Evolutionary conservation across 495 filamentous ascomycete species (phyloP).

Genomic region (Hyaloscypha variabilis): DNA sequence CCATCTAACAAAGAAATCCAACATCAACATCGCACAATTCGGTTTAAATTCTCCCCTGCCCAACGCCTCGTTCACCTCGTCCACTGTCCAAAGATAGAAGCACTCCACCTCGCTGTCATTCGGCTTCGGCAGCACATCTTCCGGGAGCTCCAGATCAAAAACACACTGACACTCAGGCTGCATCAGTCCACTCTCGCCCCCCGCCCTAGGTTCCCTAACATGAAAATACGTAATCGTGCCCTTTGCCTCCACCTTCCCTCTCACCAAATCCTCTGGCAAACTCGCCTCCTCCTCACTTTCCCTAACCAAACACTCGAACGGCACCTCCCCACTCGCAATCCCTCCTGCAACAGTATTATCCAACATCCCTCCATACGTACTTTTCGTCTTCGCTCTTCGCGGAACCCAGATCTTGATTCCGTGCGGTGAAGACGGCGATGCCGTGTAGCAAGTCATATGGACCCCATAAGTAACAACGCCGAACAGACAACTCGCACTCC

Average conservation of each 20-base stretch:
- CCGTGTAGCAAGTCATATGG: conserved; percentile 80
- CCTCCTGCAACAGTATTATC: conserved; percentile 96
- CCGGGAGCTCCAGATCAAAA: conserved; percentile 82
- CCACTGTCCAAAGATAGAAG: conserved; percentile 76
- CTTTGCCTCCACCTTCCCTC: conserved; percentile 52
- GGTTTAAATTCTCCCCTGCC: conserved; percentile 83
- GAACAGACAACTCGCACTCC: conserved; percentile 77
- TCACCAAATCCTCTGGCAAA: conserved; percentile 72
- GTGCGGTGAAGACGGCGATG: conserved; percentile 28
- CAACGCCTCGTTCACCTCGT: conserved; percentile 72
- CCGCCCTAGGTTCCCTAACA: conserved; percentile 73
- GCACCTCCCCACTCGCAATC: conserved; percentile 74
- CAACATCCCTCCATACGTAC: conserved; percentile 71
- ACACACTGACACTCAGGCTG: conserved; percentile 93
- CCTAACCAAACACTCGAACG: conserved; percentile 78
- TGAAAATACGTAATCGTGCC: conserved; percentile 88
- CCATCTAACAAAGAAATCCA: conserved; percentile 92
- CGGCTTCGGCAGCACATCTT: conserved; percentile 68
- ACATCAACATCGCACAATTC: conserved; percentile 81
- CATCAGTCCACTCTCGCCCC: conserved; percentile 83
- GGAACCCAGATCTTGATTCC: conserved; percentile 86
- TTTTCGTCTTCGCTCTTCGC: conserved; percentile 70
- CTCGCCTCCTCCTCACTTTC: conserved; percentile 90
- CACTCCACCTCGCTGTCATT: conserved; percentile 86
- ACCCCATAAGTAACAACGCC: conserved; percentile 88